phyloP scores from a whole-genome alignment of 352 stramenopile species.

The Phytophthora pseudosyringae region DNA sequence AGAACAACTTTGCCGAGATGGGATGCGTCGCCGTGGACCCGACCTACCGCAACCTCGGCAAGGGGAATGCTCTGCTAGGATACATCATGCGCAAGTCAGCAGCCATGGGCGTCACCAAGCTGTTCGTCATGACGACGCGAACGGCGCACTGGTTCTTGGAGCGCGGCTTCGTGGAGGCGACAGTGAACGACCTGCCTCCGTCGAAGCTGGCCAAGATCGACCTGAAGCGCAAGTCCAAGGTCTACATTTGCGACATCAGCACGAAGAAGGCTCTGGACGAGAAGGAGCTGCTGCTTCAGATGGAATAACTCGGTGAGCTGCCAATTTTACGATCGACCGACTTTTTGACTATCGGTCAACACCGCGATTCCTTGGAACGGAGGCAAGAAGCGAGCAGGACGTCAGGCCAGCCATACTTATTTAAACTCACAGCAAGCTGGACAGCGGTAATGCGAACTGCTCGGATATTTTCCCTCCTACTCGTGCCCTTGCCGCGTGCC shows the following conservation, averaged over 20 bases:
- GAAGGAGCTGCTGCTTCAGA: constrained; percentile 82
- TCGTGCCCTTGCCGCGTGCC: background rate
- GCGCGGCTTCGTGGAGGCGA: constrained; percentile 93
- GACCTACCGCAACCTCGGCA: constrained; percentile 83
- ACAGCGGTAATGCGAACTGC: constrained; percentile 27
- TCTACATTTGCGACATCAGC: constrained; percentile 92
- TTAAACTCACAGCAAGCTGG: constrained; percentile 29
- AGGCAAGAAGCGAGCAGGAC: constrained; percentile 17
- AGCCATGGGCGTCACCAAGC: constrained; percentile 85
- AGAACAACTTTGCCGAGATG: constrained; percentile 91
- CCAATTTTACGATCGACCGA: constrained; percentile 33
- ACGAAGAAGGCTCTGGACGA: constrained; percentile 82
- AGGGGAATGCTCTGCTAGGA: constrained; percentile 91
- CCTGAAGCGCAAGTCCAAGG: constrained; percentile 85
- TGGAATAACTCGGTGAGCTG: constrained; percentile 38
- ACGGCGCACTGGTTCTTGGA: constrained; percentile 99
- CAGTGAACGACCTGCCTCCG: constrained; percentile 86
- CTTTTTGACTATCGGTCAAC: constrained; percentile 35
- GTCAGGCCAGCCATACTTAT: constrained; percentile 35
- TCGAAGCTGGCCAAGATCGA: constrained; percentile 84
- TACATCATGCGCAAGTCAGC: constrained; percentile 91
- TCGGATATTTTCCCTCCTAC: constrained; percentile 16
- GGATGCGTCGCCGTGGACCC: constrained; percentile 91
- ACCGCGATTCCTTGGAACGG: constrained; percentile 33
- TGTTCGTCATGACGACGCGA: constrained; percentile 98